Percentiles rank a stretch among this genome's conserved stretches.
These are phyloP conservation scores for Botrytis tulipae DNA, from an alignment of 2,329 filamentous ascomycete species.

Conservation along the genomic window DNA sequence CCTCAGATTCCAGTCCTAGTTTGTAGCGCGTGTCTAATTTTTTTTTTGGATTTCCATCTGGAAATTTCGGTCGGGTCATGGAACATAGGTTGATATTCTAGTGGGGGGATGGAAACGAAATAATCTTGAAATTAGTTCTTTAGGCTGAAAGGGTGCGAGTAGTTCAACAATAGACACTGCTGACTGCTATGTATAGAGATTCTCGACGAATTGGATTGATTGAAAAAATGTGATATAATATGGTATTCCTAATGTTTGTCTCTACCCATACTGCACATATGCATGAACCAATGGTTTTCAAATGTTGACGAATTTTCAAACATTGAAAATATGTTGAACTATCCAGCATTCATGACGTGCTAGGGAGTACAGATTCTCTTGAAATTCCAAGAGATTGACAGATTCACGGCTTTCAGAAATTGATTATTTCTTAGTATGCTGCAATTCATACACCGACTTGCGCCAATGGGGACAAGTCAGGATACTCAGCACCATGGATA, in stretches of 20 bases:
- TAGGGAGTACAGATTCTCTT: neutral
- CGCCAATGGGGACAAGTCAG: neutral
- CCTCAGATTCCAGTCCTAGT: neutral
- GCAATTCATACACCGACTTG: neutral
- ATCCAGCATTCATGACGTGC: neutral
- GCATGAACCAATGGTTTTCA: neutral
- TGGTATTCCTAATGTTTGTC: neutral
- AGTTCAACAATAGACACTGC: neutral
- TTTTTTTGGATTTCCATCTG: neutral
- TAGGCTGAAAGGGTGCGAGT: neutral
- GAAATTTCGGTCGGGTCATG: neutral
- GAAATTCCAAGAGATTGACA: neutral
- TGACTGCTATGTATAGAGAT: neutral
- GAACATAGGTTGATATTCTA: neutral
- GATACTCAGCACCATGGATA: neutral
- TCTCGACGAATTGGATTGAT: neutral
- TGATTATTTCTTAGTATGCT: neutral
- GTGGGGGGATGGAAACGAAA: neutral
- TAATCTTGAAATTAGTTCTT: neutral
- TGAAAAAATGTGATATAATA: neutral
- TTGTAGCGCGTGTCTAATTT: neutral
- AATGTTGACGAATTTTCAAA: neutral
- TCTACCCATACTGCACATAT: neutral
- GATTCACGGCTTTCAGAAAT: neutral
- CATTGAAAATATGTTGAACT: neutral